Evolutionary conservation across 352 stramenopile species (phyloP).

Genomic region (Blastocystis sp.): DNA sequence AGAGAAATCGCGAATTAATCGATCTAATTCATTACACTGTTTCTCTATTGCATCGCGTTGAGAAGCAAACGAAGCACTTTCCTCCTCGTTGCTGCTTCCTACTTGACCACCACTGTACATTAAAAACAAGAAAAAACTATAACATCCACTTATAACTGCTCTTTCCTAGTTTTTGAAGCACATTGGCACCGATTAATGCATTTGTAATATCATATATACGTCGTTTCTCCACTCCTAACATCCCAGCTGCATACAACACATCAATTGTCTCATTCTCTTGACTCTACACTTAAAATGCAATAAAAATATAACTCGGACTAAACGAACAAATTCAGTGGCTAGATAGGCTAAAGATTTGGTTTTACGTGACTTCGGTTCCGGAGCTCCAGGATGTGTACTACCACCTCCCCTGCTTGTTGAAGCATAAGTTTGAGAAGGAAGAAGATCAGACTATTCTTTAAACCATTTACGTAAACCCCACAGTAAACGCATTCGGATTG

Average conservation of each 20-base stretch:
- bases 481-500: neutral
- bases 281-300: neutral
- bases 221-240: conserved; percentile 60
- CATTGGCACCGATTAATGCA: conserved; percentile 53
- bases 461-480: neutral
- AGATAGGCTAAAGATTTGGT: conserved; percentile 56
- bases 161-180: conserved; percentile 59
- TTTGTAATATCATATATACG: conserved; percentile 69
- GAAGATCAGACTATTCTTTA: neutral
- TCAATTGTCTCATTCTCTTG: conserved; percentile 65
- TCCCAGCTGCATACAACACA: conserved; percentile 58
- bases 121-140: neutral
- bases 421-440: neutral
- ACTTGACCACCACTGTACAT: conserved; percentile 12
- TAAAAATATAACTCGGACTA: conserved; percentile 6
- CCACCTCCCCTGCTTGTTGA: too few relatives aligned
- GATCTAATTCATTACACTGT: conserved; percentile 26
- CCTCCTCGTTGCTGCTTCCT: neutral
- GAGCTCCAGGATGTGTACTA: neutral
- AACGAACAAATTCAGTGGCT: conserved; percentile 48
- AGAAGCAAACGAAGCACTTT: neutral
- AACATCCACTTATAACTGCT: conserved; percentile 67
- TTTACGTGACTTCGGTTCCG: conserved; percentile 44
- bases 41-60: conserved; percentile 16
- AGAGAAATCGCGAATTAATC: conserved; percentile 38